Conservation (phyloP, 805 yeast species). For the Spathaspora boniae region DNA sequence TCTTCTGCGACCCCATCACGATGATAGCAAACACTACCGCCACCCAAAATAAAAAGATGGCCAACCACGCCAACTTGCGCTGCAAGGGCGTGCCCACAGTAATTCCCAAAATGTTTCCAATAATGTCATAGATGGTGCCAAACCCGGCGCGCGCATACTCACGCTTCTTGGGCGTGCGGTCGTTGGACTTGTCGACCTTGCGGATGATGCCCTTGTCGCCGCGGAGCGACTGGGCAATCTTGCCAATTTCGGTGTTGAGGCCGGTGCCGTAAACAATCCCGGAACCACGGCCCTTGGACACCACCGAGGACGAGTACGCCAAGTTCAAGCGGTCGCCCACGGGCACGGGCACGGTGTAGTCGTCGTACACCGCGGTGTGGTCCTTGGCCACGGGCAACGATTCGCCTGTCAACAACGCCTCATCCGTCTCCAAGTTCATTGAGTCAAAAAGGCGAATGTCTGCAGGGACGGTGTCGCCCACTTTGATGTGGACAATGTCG, state of each 20-base stretch:
- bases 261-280: conserved; percentile 41
- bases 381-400: conserved; percentile 34
- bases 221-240: conserved; percentile 34
- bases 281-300: conserved; percentile 39
- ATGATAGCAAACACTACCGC: conserved; percentile 38
- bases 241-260: conserved; percentile 38
- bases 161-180: conserved; percentile 33
- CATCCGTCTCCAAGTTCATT: conserved; percentile 40
- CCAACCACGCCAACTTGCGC: conserved; percentile 46
- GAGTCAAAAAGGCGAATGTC: conserved; percentile 35
- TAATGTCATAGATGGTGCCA: conserved; percentile 39
- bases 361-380: conserved; percentile 32
- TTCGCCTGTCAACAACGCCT: conserved; percentile 42
- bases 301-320: conserved; percentile 35
- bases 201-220: conserved; percentile 19
- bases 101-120: conserved; percentile 44
- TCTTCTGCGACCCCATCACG: conserved; percentile 35
- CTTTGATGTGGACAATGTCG: conserved; percentile 36
- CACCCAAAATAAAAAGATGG: conserved; percentile 48
- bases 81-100: conserved; percentile 46
- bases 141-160: conserved; percentile 32
- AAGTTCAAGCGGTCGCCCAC: conserved; percentile 36
- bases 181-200: conserved; percentile 34
- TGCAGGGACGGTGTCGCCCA: conserved; percentile 44
- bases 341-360: conserved; percentile 31